Evolutionary conservation across 352 stramenopile genomes (phyloP).

Genomic region (Saprolegnia diclina): DNA sequence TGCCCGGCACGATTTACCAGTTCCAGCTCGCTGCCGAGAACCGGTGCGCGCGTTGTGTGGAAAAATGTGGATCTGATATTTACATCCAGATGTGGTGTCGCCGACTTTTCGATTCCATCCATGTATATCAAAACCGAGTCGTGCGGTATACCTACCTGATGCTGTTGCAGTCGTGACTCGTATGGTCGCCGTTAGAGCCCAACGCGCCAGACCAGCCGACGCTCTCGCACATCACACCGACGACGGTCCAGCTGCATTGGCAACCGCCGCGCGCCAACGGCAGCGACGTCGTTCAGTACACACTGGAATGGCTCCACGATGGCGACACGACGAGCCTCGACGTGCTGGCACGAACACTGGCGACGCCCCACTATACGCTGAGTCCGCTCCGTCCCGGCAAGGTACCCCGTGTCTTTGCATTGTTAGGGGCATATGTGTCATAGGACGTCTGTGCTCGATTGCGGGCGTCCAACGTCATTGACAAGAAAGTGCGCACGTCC

Average conservation of each 20-base stretch:
- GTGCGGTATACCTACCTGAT: background rate
- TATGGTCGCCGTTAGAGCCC: slow-evolving; percentile 33
- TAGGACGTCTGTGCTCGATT: slow-evolving; percentile 40
- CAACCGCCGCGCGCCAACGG: slow-evolving; percentile 56
- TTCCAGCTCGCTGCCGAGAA: slow-evolving; percentile 66
- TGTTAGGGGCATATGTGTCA: background rate
- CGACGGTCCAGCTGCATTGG: slow-evolving; percentile 44
- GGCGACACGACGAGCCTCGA: slow-evolving; percentile 17
- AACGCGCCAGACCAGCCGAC: slow-evolving; percentile 41
- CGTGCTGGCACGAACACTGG: slow-evolving; percentile 48
- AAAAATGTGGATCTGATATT: too few species aligned
- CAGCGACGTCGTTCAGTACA: slow-evolving; percentile 68
- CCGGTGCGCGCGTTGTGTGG: slow-evolving; percentile 28
- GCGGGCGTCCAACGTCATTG: slow-evolving; percentile 54
- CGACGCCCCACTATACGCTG: slow-evolving; percentile 44
- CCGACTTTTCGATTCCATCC: slow-evolving; percentile 52
- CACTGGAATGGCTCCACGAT: slow-evolving; percentile 28
- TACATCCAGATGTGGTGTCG: slow-evolving; percentile 37
- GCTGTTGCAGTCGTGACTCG: background rate
- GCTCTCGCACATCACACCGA: slow-evolving; percentile 38
- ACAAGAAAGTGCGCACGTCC: slow-evolving; percentile 48
- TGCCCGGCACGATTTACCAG: slow-evolving; percentile 67
- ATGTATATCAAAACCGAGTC: slow-evolving; percentile 68
- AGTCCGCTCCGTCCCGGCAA: slow-evolving; percentile 36
- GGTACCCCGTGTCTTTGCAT: too few species aligned